Evolutionary conservation across 2,329 filamentous ascomycete genomes (phyloP), one percentile per base, ranked within the genome.

Genomic region (Calonectria multiphialidica): DNA sequence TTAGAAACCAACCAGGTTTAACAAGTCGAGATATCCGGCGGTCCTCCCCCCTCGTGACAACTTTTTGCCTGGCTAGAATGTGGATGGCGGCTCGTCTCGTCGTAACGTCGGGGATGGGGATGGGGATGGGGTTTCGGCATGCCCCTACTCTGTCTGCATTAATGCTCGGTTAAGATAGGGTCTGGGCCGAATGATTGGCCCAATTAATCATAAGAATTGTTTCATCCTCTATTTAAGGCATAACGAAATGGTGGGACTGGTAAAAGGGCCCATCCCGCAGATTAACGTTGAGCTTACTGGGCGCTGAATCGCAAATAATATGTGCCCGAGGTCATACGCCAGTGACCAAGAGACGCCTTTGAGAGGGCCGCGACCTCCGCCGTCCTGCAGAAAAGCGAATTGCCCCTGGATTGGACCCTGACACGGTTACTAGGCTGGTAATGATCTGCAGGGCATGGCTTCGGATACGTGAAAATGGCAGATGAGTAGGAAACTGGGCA

Each of bases 391-490:
- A 53, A 57, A 21, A 35, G 53, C 21, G 30, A 66, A 28, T 25
- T 57, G 47, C 69, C 69, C 69, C 69, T 67, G 64, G 63, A 67
- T 64, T 67, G 63, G n/a, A 28, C 61, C 63, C 53, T 47, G 21
- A 28, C 25, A 30, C 61, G 42, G 53, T 55, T 42, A n/a, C 49
- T 23, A 21, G 49, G 63, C 35, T 23, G 64, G 55, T 35, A 71
- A 67, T 30, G 69, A 71, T 71, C 69, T 63, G 69, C 69, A 66
- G 15, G 13, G 25, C 21, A 13, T 40, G 3, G 18, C n/a, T 21
- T 23, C 42, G 15, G 18, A 55, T 71, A 49, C n/a, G 45, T 42
- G 55, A 63, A 18, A 13, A 35, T 18, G 12, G 35, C 16, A 35
- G 21, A 67, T 49, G 15, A 42, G 47, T 28, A n/a, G 45, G 3